phyloP scores from a whole-genome alignment of 169 alveolate genomes.

The Blepharisma undulans region DNA sequence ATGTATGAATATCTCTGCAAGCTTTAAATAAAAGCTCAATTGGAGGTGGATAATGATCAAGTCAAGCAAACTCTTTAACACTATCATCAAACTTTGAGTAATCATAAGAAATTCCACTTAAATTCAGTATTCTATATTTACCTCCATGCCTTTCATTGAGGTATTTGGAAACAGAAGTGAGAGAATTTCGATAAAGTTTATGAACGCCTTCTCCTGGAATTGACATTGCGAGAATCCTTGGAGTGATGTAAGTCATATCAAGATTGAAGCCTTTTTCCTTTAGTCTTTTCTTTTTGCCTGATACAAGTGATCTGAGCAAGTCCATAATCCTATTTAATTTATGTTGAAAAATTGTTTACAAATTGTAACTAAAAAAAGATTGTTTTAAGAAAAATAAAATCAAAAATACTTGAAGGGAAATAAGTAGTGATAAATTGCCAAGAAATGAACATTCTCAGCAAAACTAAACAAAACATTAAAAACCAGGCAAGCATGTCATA shows the following conservation, averaged over 20 bases:
- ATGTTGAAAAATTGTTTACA: not conserved
- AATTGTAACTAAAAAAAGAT: not conserved
- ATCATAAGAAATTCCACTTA: constrained; percentile 52
- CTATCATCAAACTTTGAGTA: constrained; percentile 40
- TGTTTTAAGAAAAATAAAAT: too few relatives aligned
- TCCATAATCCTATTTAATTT: constrained; percentile 45
- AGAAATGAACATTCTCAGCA: too few relatives aligned
- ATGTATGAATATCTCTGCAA: constrained; percentile 72
- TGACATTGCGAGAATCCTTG: constrained; percentile 71
- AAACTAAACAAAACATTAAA: too few relatives aligned
- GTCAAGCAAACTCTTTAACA: constrained; percentile 68
- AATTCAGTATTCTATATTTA: constrained; percentile 62
- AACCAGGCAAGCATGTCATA: too few relatives aligned
- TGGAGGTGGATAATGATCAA: constrained; percentile 80
- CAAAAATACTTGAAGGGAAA: too few relatives aligned
- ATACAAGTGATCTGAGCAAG: constrained; percentile 55
- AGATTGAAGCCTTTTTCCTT: constrained; percentile 48
- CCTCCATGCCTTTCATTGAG: constrained; percentile 61
- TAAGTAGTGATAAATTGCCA: too few relatives aligned
- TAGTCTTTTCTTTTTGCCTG: constrained; percentile 59
- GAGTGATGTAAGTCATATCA: constrained; percentile 58
- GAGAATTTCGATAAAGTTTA: constrained; percentile 59
- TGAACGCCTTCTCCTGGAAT: constrained; percentile 72
- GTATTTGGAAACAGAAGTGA: constrained; percentile 45
- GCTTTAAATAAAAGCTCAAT: constrained; percentile 70